Evolutionary conservation across 306 rosid species (phyloP).

Genomic region (Coriaria nepalensis): DNA sequence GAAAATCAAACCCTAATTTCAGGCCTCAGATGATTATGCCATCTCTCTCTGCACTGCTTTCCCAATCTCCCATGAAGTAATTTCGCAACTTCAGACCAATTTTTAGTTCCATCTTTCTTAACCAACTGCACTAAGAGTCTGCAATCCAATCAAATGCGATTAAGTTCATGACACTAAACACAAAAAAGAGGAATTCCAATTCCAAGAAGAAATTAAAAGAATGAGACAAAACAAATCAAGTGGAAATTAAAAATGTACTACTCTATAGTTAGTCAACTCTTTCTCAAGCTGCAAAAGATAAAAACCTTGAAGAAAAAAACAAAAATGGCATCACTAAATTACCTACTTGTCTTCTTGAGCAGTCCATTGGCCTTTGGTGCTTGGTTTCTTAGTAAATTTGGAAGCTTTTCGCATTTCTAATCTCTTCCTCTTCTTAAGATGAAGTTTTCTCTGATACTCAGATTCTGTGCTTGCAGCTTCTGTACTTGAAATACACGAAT

Average conservation of each 20-base stretch:
- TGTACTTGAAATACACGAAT: conserved; percentile 1
- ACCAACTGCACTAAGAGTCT: conserved; percentile 40
- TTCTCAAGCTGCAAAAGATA: background rate
- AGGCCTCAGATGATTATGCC: conserved; percentile 70
- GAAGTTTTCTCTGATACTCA: background rate
- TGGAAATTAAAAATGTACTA: too few species aligned
- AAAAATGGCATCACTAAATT: background rate
- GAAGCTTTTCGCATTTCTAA: conserved; percentile 2
- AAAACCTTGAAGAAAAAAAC: conserved; percentile 1
- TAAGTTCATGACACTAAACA: too few species aligned
- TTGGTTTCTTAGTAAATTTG: conserved; percentile 8
- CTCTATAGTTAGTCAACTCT: too few species aligned
- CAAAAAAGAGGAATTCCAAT: too few species aligned
- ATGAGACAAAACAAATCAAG: background rate
- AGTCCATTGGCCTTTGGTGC: conserved; percentile 62
- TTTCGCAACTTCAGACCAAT: conserved; percentile 54
- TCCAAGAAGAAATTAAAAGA: conserved; percentile 2
- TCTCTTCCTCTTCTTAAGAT: conserved; percentile 7
- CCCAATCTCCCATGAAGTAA: conserved; percentile 37
- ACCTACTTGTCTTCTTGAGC: conserved; percentile 45
- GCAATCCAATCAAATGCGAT: background rate
- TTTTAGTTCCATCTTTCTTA: conserved; percentile 27
- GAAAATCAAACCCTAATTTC: conserved; percentile 39
- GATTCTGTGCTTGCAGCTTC: too few species aligned
- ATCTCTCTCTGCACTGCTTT: conserved; percentile 74